Base-by-base conservation (phyloP, 1,284 basidiomycete genomes). In the Irpex sp. region DNA sequence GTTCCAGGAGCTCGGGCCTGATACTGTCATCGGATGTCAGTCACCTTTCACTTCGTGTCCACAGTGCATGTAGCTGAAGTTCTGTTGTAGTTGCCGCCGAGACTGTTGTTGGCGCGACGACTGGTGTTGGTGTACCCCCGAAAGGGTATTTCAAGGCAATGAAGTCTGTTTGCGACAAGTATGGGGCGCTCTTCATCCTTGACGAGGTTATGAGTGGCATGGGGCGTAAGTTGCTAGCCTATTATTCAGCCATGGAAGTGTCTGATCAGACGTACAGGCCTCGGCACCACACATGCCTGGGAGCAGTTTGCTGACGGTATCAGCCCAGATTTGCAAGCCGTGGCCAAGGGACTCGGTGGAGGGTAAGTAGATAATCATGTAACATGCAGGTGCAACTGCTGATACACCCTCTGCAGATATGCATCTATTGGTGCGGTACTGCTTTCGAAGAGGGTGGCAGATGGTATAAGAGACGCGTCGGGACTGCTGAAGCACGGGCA, bases 131-230 rank as follows among this genome's bases (percentile, higher is more conserved):
- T 3, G 72, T 87, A 39, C 85, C 91, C 8, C 91, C 90, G 1
- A 88, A 87, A 67, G 91, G 90, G 2, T 92, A 93, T 68, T 88
- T 92, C 69, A 84, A 83, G 71, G 90, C 89, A 4, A 91, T 94
- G 84, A 91, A 91, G 68, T 84, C 84, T 6, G 89, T 95, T n/a
- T 94, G 93, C 68, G 83, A 92, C 58, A 91, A 90, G 69, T 89
- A 94, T 66, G 93, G 90, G 5, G 90, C 89, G 1, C 74, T 95
- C n/a, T 87, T 94, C 71, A 90, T 93, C 53, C 80, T 94, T 49
- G 93, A 95, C 69, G 93, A 95, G 74, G 84, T 89, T 63, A 90
- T 90, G 93, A 87, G 87, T 68, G 92, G 92, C 36, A 92, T 93
- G 87, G 92, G 91, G 51, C 84, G 91, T 85, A 73, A 75, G 86